Evolutionary conservation across 1,284 basidiomycete genomes (phyloP), one percentile per base, ranked within the genome.

Genomic region (Apiotrichum laibachii): DNA sequence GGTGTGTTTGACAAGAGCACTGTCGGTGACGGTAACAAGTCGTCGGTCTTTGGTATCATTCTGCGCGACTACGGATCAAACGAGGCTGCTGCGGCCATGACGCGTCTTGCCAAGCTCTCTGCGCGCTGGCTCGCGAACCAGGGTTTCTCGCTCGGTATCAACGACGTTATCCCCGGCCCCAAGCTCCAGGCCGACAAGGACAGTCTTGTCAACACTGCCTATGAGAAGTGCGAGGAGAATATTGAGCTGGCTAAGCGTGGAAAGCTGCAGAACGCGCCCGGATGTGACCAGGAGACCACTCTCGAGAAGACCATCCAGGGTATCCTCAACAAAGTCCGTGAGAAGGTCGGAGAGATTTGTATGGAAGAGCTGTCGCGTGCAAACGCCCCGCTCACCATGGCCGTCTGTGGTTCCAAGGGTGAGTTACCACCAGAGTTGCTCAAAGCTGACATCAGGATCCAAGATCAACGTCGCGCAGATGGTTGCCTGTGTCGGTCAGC

Each of bases 381-480:
- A 77, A 99, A 99, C 72, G 94, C 96, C 6, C 93, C 96, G 8
- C 82, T 98, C 12, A 96, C 98, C 81, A 99, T 99, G 96, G 95
- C 96, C 55, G 94, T 93, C 33, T 98, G 94, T 80, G 96, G 96
- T 79, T 99, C 96, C 12, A 99, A 99, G 84, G 93, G 92, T 89
- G 50, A 71, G 61, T 18, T 50, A 15, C 48, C n/a, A 26, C 1
- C 0, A 8, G 35, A 6, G 13, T 18, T n/a, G 21, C 26, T 45
- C 16, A 12, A 19, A 22, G 61, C 64, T 72, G 53, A 63, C 50
- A 11, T 51, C 60, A 95, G 92, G 95, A 76, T 98, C 95, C 70
- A 92, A 94, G 66, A 97, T 99, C 81, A 99, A 99, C 78, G 96
- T 99, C 60, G 96, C 93, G 15, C 96, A 99, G 80, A 99, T 99